Percentiles rank a stretch among this genome's conserved stretches.
These are phyloP conservation scores for Olyra latifolia DNA, from an alignment of 176 grass and related monocot species.

Conservation along the genomic window DNA sequence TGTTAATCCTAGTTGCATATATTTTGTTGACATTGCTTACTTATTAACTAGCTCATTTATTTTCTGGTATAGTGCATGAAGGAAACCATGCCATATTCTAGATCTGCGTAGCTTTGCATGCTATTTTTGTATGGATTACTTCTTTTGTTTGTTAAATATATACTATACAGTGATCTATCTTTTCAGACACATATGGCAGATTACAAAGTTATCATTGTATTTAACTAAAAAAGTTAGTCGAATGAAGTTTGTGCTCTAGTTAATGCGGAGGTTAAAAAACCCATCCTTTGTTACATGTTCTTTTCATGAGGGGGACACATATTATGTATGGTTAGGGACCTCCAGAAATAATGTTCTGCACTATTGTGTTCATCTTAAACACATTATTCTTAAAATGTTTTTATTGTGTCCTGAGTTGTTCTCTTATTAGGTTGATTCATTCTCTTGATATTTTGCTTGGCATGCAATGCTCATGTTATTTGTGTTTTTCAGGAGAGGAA, in stretches of 20 bases:
- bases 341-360: background rate
- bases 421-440: background rate
- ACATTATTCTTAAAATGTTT: background rate
- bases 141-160: constrained; percentile 3
- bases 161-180: background rate
- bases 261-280: background rate
- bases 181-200: background rate
- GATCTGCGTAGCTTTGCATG: background rate
- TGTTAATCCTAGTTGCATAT: background rate
- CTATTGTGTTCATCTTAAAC: constrained; percentile 1
- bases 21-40: background rate
- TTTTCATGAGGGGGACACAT: background rate
- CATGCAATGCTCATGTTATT: constrained; percentile 7
- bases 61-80: background rate
- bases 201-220: background rate
- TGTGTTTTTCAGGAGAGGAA: constrained; percentile 75
- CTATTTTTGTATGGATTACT: constrained; percentile 19
- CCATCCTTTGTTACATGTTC: background rate
- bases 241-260: constrained; percentile 3
- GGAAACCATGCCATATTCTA: background rate
- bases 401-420: constrained; percentile 8
- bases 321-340: background rate
- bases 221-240: background rate
- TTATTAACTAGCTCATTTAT: constrained; percentile 22
- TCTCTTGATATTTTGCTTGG: background rate